A percentile compares a stretch with the other conserved stretches of the same genome.
phyloP scores from a whole-genome alignment of 345 rosid genomes.

The Eutrema heterophyllum region DNA sequence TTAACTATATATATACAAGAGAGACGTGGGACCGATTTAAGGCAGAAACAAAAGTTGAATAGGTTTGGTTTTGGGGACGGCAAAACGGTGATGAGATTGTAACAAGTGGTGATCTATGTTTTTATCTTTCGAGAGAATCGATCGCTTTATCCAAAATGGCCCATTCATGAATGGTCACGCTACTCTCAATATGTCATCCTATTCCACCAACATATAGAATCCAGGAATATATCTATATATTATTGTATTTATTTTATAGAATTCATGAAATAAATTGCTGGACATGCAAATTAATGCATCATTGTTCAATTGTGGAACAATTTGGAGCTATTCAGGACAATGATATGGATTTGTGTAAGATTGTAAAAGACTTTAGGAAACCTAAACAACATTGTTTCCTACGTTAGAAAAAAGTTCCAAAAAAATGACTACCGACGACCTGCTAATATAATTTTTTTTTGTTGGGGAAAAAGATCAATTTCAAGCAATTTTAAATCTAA shows the following conservation, averaged over 20 bases:
- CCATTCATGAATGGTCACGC: slow-evolving; percentile 21
- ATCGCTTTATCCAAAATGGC: slow-evolving; percentile 19
- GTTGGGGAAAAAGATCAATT: background rate
- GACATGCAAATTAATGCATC: background rate
- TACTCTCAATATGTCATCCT: slow-evolving; percentile 22
- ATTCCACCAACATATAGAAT: slow-evolving; percentile 24
- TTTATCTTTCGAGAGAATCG: slow-evolving; percentile 17
- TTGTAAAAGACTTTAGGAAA: background rate
- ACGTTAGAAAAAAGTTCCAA: background rate
- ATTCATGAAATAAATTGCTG: too few relatives aligned
- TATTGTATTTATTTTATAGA: too few relatives aligned
- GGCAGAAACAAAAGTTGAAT: background rate
- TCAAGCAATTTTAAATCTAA: background rate
- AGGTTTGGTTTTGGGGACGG: background rate
- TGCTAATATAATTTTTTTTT: background rate
- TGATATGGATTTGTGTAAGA: background rate
- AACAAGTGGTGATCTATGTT: slow-evolving; percentile 24
- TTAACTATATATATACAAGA: too few relatives aligned
- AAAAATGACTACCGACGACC: background rate
- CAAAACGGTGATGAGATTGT: slow-evolving; percentile 1
- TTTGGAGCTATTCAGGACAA: background rate
- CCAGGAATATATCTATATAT: background rate
- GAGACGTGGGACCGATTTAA: background rate
- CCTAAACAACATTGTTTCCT: background rate
- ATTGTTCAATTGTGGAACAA: background rate